These are phyloP conservation scores for Oryza meridionalis DNA, from an alignment of 176 grass and related monocot species.

Conservation along the genomic window DNA sequence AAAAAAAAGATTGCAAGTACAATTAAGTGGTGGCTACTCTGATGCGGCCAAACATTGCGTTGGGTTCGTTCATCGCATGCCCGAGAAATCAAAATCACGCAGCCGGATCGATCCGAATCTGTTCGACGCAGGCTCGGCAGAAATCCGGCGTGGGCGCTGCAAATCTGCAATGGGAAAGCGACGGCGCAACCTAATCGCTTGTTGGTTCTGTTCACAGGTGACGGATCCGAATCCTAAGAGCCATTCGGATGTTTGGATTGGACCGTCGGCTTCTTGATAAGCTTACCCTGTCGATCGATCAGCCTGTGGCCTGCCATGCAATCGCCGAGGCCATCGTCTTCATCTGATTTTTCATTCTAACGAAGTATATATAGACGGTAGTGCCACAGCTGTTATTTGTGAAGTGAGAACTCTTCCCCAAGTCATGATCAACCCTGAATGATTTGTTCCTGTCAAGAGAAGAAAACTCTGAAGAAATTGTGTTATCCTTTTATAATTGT, in stretches of 20 bases:
- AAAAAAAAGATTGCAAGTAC: too few relatives aligned
- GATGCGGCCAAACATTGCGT: not conserved
- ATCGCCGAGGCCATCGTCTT: not conserved
- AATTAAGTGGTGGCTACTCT: too few relatives aligned
- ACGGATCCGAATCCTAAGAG: constrained; percentile 22
- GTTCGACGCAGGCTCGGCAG: not conserved
- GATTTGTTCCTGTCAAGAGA: not conserved
- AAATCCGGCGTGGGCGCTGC: not conserved
- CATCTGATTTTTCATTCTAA: not conserved
- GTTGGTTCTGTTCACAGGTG: not conserved
- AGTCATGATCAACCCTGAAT: not conserved
- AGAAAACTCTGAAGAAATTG: not conserved
- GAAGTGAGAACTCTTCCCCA: not conserved
- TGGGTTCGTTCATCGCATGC: not conserved
- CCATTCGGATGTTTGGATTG: constrained; percentile 10
- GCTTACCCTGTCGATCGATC: not conserved
- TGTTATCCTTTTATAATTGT: not conserved
- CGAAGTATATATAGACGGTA: not conserved
- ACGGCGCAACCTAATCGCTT: not conserved
- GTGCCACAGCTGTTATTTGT: not conserved
- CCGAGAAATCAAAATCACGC: not conserved
- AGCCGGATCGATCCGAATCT: not conserved
- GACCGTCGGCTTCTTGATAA: not conserved
- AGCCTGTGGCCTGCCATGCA: not conserved
- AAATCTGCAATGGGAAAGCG: not conserved